phyloP scores from a whole-genome alignment of 768 basidiomycete genomes.

The Lenzites betulinus region DNA sequence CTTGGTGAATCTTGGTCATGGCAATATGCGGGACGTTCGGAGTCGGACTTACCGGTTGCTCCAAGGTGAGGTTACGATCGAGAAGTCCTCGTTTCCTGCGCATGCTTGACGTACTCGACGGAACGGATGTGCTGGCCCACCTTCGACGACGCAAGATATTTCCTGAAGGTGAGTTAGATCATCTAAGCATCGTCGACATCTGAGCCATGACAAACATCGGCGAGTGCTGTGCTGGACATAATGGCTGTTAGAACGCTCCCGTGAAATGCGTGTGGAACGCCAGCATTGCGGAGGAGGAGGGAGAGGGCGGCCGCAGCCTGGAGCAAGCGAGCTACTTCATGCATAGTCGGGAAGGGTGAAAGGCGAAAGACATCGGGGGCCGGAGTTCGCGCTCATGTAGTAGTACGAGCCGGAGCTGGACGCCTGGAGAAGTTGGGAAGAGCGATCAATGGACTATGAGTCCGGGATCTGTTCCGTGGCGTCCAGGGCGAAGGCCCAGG shows the following conservation, averaged over 20 bases:
- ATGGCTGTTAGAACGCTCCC: constrained; percentile 73
- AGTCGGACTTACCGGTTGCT: constrained; percentile 64
- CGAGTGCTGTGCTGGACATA: constrained; percentile 62
- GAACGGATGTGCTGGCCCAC: constrained; percentile 70
- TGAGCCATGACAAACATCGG: constrained; percentile 55
- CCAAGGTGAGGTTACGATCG: constrained; percentile 78
- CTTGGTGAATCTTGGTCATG: constrained; percentile 12
- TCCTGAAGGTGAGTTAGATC: constrained; percentile 51
- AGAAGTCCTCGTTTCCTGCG: constrained; percentile 62
- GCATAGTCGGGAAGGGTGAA: constrained; percentile 57
- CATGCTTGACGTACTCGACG: constrained; percentile 79
- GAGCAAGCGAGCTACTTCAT: constrained; percentile 72
- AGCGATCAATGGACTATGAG: constrained; percentile 17
- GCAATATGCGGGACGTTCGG: neutral
- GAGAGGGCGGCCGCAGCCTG: constrained; percentile 81
- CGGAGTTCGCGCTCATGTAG: constrained; percentile 17
- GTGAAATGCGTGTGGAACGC: constrained; percentile 80
- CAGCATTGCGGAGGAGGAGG: constrained; percentile 51
- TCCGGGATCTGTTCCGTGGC: constrained; percentile 23
- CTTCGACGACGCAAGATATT: constrained; percentile 83
- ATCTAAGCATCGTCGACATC: neutral
- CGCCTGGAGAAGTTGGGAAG: constrained; percentile 27
- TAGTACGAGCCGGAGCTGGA: constrained; percentile 10
- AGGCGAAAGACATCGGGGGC: constrained; percentile 25
- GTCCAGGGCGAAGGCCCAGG: constrained; percentile 23